Evolutionary conservation across 2,329 filamentous ascomycete genomes (phyloP).

Genomic region (Scedosporium apiospermum): DNA sequence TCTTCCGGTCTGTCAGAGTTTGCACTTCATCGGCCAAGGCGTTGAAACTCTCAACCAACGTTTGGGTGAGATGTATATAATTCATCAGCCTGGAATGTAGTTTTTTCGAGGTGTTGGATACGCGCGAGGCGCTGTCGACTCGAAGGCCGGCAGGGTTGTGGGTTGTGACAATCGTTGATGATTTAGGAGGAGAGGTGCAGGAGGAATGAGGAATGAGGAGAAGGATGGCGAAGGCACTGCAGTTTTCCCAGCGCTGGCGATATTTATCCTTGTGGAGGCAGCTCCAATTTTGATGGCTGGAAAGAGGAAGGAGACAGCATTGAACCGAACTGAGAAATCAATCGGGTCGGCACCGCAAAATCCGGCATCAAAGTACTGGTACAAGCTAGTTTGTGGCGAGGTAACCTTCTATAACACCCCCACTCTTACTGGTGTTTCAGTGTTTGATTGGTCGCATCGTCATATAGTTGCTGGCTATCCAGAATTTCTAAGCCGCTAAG

Average conservation of each 20-base stretch:
- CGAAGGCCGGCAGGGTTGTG: neutral
- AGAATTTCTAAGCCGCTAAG: no score
- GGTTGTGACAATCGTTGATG: neutral
- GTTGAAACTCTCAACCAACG: conserved; percentile 54
- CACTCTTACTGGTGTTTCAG: no score
- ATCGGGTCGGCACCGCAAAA: no score
- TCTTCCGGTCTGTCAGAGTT: conserved; percentile 52
- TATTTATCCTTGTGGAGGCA: neutral
- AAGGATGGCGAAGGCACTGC: neutral
- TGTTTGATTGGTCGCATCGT: no score
- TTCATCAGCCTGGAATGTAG: conserved; percentile 3
- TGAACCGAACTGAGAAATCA: no score
- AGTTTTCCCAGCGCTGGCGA: neutral
- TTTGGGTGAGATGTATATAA: conserved; percentile 30
- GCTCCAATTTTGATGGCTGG: neutral
- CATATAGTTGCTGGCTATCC: no score
- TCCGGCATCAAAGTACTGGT: no score
- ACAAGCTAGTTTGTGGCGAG: no score
- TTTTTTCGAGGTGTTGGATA: neutral
- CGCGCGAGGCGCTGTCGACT: neutral
- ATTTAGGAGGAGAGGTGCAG: neutral
- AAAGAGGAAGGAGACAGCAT: neutral
- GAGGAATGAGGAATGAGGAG: neutral
- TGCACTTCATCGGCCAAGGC: conserved; percentile 57
- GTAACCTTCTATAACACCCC: no score